A percentile compares a stretch with the other conserved stretches of the same genome.
These are phyloP conservation scores for Globomyces pollinis-pini DNA, from an alignment of 192 early-diverging fungal species.

Conservation along the genomic window DNA sequence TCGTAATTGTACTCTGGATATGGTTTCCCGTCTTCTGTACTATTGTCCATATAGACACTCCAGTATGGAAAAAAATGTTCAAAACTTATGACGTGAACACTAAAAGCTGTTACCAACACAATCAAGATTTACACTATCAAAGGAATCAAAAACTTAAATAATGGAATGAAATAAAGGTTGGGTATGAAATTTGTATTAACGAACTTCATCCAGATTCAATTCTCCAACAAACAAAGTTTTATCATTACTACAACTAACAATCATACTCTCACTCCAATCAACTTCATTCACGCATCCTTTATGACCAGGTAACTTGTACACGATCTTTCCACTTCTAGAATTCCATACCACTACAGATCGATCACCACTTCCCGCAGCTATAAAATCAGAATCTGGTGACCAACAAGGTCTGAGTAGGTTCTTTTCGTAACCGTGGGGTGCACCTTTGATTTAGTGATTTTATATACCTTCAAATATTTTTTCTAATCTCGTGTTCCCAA, in stretches of 20 bases:
- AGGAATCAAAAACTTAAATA: too few relatives aligned
- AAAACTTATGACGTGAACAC: too few relatives aligned
- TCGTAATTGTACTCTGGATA: too few relatives aligned
- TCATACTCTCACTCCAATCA: conserved; percentile 75
- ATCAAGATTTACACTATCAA: too few relatives aligned
- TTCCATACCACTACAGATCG: conserved; percentile 89
- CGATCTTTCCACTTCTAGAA: conserved; percentile 62
- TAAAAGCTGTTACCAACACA: too few relatives aligned
- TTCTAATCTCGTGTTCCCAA: conserved; percentile 58
- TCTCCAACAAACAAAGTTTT: conserved; percentile 84
- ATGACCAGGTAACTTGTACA: conserved; percentile 92
- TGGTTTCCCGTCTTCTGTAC: too few relatives aligned
- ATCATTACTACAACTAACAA: conserved; percentile 81
- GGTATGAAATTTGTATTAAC: too few relatives aligned
- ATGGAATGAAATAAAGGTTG: too few relatives aligned
- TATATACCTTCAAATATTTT: conserved; percentile 64
- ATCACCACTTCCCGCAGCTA: conserved; percentile 79
- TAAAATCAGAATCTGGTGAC: conserved; percentile 74
- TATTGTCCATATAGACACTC: too few relatives aligned
- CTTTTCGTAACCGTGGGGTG: conserved; percentile 93
- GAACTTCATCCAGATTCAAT: conserved; percentile 25
- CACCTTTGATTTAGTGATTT: conserved; percentile 38
- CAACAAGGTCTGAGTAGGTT: conserved; percentile 86
- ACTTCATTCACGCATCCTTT: conserved; percentile 90
- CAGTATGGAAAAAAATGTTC: too few relatives aligned